phyloP scores from a whole-genome alignment of 2,329 filamentous ascomycete species.

The Botrytis medusae region DNA sequence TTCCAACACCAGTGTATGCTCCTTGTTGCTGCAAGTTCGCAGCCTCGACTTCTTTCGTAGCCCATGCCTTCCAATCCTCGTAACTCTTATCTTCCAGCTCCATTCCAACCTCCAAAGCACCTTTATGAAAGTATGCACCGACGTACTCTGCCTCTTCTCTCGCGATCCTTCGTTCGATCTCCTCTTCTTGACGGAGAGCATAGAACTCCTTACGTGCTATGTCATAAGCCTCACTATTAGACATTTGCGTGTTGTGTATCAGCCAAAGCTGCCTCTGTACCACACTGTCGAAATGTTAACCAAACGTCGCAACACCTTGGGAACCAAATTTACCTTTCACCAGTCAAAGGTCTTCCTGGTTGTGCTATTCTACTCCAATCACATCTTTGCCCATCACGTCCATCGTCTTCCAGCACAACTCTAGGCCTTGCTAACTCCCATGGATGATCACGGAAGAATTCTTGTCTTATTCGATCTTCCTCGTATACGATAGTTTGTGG shows the following conservation, averaged over 20 bases:
- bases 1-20: constrained; percentile 47
- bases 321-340: constrained; percentile 66
- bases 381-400: constrained; percentile 71
- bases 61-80: constrained; percentile 85
- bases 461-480: constrained; percentile 76
- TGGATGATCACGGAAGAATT: constrained; percentile 91
- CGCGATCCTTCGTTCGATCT: constrained; percentile 79
- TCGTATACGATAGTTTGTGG: constrained; percentile 76
- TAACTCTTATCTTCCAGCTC: constrained; percentile 76
- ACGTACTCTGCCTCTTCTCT: constrained; percentile 82
- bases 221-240: constrained; percentile 75
- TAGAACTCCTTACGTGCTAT: constrained; percentile 89
- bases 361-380: constrained; percentile 82
- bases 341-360: constrained; percentile 71
- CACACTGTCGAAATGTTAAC: constrained; percentile 58
- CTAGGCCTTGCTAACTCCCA: constrained; percentile 93
- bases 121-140: constrained; percentile 85
- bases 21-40: constrained; percentile 45
- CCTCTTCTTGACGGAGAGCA: constrained; percentile 73
- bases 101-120: constrained; percentile 73
- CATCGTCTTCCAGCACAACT: constrained; percentile 80
- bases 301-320: background rate
- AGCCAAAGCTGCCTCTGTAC: constrained; percentile 89
- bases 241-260: constrained; percentile 63
- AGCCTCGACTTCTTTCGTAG: constrained; percentile 49